Evolutionary conservation across 805 yeast genomes (phyloP), one percentile per base, ranked within the genome.

Genomic region (Candida alai): DNA sequence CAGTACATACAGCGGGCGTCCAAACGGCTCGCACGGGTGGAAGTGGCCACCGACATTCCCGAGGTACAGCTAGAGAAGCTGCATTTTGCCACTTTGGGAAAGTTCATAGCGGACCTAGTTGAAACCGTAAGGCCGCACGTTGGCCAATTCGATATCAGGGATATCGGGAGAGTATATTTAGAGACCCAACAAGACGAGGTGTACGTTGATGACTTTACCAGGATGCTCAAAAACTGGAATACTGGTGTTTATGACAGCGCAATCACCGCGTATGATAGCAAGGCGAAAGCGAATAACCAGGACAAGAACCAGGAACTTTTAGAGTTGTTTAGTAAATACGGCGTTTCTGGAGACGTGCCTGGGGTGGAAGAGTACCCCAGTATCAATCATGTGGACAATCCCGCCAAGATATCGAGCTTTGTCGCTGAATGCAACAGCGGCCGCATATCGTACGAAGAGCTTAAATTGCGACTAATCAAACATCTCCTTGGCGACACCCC

Each of bases 291-390:
- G 22, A 34, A n/a, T 22, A 35, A 42, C 9, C 54, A 58, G 11
- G 58, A 54, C 21, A 67, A 65, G 29, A 55, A 56, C 24, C 36
- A 51, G 9, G 53, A 55, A 27, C 50, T 65, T 12, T 36, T 65
- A 3, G 70, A 63, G 23, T 65, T 65, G 1, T 49, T 65, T n/a
- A 52, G 56, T 13, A 47, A 46, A 3, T 62, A 60, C 34, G 62
- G 61, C 3, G 49, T 43, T 16, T 26, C 25, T 16, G 23, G 27
- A 7, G 15, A n/a, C 19, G 22, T 13, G 24, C 5, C 14, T 3
- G 24, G 15, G 13, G 12, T 10, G 18, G 16, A 7, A 24, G 13
- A 16, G 1, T 24, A 16, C 6, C 9, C n/a, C 30, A 31, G n/a
- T 3, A 26, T 41, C 6, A 43, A 45, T 8, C 28, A 30, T 4